Percentiles rank a stretch among this genome's conserved stretches.
phyloP scores from a whole-genome alignment of 306 rosid species.

The Abrus pulchellus region DNA sequence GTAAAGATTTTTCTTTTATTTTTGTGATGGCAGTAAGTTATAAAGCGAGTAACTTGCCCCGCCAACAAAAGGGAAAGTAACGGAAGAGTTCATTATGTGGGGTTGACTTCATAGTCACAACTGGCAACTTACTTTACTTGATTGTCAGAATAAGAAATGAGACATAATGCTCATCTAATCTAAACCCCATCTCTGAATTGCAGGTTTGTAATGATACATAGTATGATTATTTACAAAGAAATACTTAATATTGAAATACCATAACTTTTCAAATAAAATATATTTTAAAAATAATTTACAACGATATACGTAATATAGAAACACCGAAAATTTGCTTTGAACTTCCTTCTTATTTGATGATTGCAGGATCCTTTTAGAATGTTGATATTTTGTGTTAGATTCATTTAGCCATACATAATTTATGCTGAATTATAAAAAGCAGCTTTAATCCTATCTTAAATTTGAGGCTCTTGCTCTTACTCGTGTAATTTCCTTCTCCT shows the following conservation, averaged over 20 bases:
- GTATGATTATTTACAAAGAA: background rate
- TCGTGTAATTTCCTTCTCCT: background rate
- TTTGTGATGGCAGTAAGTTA: background rate
- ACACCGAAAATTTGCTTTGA: background rate
- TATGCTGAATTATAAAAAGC: background rate
- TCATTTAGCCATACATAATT: background rate
- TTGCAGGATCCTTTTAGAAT: background rate
- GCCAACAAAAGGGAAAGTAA: background rate
- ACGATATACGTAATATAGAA: background rate
- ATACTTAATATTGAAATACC: background rate
- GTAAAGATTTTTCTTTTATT: background rate
- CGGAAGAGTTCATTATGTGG: background rate
- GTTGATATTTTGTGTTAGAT: background rate
- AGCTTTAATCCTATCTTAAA: background rate
- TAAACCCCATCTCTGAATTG: background rate
- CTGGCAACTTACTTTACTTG: background rate
- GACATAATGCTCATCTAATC: background rate
- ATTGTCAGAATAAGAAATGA: background rate
- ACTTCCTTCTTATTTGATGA: background rate
- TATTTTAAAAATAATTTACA: no score
- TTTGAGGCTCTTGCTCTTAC: background rate
- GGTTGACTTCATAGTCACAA: slow-evolving; percentile 15
- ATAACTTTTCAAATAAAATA: no score
- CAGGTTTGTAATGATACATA: background rate
- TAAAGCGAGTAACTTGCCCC: background rate